Base-by-base conservation (phyloP, 2,329 filamentous ascomycete genomes). In the Helminthosporium solani region DNA sequence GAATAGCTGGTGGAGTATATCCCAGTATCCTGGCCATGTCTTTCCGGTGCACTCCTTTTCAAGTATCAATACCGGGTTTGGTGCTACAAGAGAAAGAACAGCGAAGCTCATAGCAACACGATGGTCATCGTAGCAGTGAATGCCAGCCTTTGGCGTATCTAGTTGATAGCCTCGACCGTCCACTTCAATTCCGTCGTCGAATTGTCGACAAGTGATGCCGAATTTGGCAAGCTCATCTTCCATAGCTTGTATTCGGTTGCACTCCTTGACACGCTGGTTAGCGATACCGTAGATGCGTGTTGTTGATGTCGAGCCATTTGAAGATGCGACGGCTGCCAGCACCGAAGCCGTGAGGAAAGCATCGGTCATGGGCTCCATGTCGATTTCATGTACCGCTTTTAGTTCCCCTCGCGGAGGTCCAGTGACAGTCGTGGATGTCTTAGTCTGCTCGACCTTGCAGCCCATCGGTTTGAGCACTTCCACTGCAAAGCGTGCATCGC, bases 341-440 rank as follows among this genome's bases (percentile, higher is more conserved):
- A 96, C 90, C 1, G 90, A 95, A 15, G 94, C 94, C 3, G 91
- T 96, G 42, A 99, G 78, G 77, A 99, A 99, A 39, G 94, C 94
- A 71, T 99, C 94, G 0, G 94, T 99, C 94, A 99, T 99, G 1
- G 92, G 88, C 70, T 97, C 94, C 94, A 99, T 99, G 63, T 99
- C 91, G 21, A 99, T 84, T 48, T 92, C 86, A 15, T 84, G 75
- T 11, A 99, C 75, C 0, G 88, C 86, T 58, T 84, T 84, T 31
- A 99, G 75, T 14, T 79, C 73, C 9, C 94, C 92, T 44, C 78
- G 71, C 2, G 81, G 72, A n/a, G 94, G 94, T 1, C 94, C 94
- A 7, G 87, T 95, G 7, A 99, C 94, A 0, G 91, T 97, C 1
- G 94, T 99, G 1, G 91, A 95, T 15, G 80, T 84, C 43, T 83